These are phyloP conservation scores for Gloeophyllum trabeum DNA, from an alignment of 768 basidiomycete species.

Conservation along the genomic window DNA sequence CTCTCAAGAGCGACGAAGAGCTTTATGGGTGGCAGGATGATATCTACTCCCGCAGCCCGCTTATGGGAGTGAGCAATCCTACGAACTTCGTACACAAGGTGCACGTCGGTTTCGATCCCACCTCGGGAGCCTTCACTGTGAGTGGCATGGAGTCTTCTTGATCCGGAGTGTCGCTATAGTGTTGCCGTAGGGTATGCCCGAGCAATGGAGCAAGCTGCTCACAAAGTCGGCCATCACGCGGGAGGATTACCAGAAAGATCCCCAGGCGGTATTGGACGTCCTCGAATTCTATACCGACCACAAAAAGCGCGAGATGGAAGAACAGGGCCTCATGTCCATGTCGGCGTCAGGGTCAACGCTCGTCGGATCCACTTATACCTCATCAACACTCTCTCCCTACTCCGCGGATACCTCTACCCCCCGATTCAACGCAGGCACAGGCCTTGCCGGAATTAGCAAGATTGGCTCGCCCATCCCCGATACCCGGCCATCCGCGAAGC, in stretches of 20 bases:
- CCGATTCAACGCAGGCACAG: slow-evolving; percentile 87
- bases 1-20: slow-evolving; percentile 90
- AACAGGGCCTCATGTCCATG: slow-evolving; percentile 25
- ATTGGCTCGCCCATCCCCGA: slow-evolving; percentile 23
- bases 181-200: slow-evolving; percentile 71
- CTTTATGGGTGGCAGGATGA: slow-evolving; percentile 99
- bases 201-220: slow-evolving; percentile 95
- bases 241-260: slow-evolving; percentile 95
- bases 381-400: slow-evolving; percentile 21
- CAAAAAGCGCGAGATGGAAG: slow-evolving; percentile 88
- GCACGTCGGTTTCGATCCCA: slow-evolving; percentile 93
- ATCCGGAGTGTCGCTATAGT: not conserved
- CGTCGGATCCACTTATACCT: slow-evolving; percentile 15
- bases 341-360: slow-evolving; percentile 20
- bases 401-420: slow-evolving; percentile 19
- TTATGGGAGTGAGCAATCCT: slow-evolving; percentile 89
- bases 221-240: slow-evolving; percentile 96
- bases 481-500: slow-evolving; percentile 24
- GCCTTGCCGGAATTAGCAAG: slow-evolving; percentile 60
- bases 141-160: slow-evolving; percentile 18
- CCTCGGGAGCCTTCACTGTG: slow-evolving; percentile 90
- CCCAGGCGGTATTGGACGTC: slow-evolving; percentile 94
- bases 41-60: slow-evolving; percentile 82
- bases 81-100: slow-evolving; percentile 99
- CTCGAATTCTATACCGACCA: slow-evolving; percentile 98